Conservation (phyloP, 2,329 filamentous ascomycete species). For the Pestalotiopsis sp. region DNA sequence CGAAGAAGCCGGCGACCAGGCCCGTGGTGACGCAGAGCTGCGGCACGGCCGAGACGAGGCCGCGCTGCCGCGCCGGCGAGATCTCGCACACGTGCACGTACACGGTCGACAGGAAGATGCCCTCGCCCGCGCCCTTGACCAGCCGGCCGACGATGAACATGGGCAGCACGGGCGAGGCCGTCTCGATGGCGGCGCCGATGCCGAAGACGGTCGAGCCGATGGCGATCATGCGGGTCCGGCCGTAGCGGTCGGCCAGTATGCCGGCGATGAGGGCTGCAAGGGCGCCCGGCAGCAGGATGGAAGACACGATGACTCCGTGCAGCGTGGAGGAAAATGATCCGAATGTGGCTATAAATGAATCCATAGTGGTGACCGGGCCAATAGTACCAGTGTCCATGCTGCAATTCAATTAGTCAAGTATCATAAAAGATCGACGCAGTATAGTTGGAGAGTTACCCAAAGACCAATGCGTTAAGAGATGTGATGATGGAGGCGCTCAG, state of each 20-base stretch:
- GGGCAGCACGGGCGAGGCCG: conserved; percentile 22
- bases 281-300: conserved; percentile 61
- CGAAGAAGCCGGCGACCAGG: conserved; percentile 60
- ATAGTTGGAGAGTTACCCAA: conserved; percentile 1
- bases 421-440: not conserved
- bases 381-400: conserved; percentile 51
- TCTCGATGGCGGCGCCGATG: conserved; percentile 25
- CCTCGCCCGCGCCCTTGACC: conserved; percentile 60
- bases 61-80: conserved; percentile 52
- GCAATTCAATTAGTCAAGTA: not conserved
- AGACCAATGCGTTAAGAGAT: conserved; percentile 6
- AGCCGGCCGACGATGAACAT: conserved; percentile 48
- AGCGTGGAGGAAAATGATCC: conserved; percentile 56
- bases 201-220: conserved; percentile 56
- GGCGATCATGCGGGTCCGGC: conserved; percentile 52
- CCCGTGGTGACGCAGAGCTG: conserved; percentile 57
- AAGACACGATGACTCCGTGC: conserved; percentile 63
- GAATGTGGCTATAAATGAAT: conserved; percentile 50
- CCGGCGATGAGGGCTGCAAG: conserved; percentile 62
- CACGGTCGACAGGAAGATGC: conserved; percentile 57
- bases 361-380: conserved; percentile 63
- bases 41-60: conserved; percentile 53
- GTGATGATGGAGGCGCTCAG: conserved; percentile 10
- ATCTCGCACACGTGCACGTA: conserved; percentile 62
- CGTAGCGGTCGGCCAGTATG: conserved; percentile 55